Base-by-base conservation (phyloP, 2,329 filamentous ascomycete species). In the Paecilomyces dactylethromorphus region DNA sequence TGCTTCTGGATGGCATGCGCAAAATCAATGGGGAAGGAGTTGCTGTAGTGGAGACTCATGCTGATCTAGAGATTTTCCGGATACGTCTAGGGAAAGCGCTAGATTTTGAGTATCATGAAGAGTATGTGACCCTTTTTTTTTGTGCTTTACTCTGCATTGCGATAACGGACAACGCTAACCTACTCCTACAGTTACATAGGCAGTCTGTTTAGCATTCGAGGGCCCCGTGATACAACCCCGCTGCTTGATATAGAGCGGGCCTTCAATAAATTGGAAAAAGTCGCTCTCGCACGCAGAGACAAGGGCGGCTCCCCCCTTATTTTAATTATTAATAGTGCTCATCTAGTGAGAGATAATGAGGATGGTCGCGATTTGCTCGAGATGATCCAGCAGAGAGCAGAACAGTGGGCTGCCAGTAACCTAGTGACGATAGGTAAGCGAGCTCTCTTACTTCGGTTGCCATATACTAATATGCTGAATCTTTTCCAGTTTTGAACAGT, bases 251-350 rank as follows among this genome's bases (percentile, higher is more conserved):
- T 99, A 62, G 94, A 99, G 72, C 86, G 94, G 29, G 94, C 94
- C 0, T 88, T 99, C 72, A 99, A 99, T 81, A 99, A 99, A 76
- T 79, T 99, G 11, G 94, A 99, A 71, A 99, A 99, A 74, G 91
- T 97, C 7, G 94, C 94, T 0, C 77, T 99, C 53, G 63, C 62
- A 59, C 81, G 81, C 65, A 83, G 92, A 52, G 79, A 82, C 32
- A 78, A 73, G 59, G 74, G 85, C 29, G 83, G 84, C 8, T 81
- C 82, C 60, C 94, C 94, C 1, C 79, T 99, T 4, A 82, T 99
- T n/a, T 75, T 99, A 61, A 95, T 99, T 69, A 87, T 99, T 73
- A 99, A 97, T 74, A 91, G 92, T 65, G 88, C 92, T 69, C 94
- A 99, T 77, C 81, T 99, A 18, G 84, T 99, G 18, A 84, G 92